Evolutionary conservation across 2,329 filamentous ascomycete species (phyloP).

Genomic region (Plectosphaerella plurivora): DNA sequence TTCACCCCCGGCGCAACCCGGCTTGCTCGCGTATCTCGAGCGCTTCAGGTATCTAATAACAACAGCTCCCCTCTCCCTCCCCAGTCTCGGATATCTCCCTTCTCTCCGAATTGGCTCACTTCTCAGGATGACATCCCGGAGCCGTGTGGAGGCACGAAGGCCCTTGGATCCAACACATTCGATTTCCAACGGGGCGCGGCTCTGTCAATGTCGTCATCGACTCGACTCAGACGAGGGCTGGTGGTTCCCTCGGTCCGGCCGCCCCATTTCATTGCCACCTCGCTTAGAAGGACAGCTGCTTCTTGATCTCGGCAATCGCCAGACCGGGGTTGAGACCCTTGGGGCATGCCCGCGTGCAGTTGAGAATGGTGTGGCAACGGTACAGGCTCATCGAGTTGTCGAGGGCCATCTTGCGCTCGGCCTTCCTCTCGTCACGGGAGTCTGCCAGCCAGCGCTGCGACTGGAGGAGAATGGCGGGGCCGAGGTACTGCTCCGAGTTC

Average conservation of each 20-base stretch:
- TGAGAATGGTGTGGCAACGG: conserved; percentile 98
- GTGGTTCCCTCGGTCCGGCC: too few relatives aligned
- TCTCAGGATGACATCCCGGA: too few relatives aligned
- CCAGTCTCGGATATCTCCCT: too few relatives aligned
- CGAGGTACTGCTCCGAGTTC: conserved; percentile 98
- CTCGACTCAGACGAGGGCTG: too few relatives aligned
- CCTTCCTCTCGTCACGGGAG: conserved; percentile 85
- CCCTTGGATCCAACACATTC: too few relatives aligned
- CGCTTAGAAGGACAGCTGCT: conserved; percentile 70
- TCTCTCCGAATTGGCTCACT: too few relatives aligned
- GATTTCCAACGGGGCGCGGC: too few relatives aligned
- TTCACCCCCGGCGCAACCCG: neutral
- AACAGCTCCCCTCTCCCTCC: neutral
- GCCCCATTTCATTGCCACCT: neutral
- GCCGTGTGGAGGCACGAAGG: too few relatives aligned
- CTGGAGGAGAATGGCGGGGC: conserved; percentile 92
- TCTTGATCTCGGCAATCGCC: conserved; percentile 98
- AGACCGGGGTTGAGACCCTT: conserved; percentile 96
- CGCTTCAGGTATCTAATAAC: neutral
- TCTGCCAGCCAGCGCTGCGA: conserved; percentile 97
- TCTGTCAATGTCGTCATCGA: too few relatives aligned
- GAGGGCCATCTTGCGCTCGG: conserved; percentile 81
- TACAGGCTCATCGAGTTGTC: conserved; percentile 99
- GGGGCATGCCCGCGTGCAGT: conserved; percentile 95
- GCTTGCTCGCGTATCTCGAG: neutral